These are phyloP conservation scores for Cyclotella cryptica DNA, from an alignment of 108 stramenopile species.

Conservation along the genomic window DNA sequence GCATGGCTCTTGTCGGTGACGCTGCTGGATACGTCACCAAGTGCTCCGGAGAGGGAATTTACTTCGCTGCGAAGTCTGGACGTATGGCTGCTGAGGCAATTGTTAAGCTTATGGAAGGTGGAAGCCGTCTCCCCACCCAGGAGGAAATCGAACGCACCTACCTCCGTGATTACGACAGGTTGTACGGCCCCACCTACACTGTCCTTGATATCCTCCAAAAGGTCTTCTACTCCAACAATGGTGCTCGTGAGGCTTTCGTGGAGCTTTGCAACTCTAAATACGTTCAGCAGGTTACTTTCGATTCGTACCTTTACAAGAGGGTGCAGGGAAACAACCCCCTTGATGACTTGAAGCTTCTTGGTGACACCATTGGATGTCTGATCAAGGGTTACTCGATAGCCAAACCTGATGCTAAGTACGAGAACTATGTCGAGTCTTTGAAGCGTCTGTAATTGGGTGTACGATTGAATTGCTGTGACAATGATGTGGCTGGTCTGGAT, in stretches of 20 bases:
- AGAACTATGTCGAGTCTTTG: slow-evolving; percentile 94
- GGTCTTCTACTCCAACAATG: slow-evolving; percentile 98
- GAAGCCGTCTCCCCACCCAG: slow-evolving; percentile 91
- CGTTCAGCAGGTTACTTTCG: slow-evolving; percentile 98
- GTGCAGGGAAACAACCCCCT: slow-evolving; percentile 98
- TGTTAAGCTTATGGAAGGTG: slow-evolving; percentile 88
- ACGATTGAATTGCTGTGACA: not conserved
- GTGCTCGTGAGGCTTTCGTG: slow-evolving; percentile 97
- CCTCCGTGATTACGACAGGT: slow-evolving; percentile 92
- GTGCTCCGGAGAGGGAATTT: slow-evolving; percentile 99
- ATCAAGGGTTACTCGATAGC: slow-evolving; percentile 95
- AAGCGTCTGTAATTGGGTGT: slow-evolving; percentile 89
- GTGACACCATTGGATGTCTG: slow-evolving; percentile 94
- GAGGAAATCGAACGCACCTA: slow-evolving; percentile 92
- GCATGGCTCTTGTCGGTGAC: slow-evolving; percentile 96
- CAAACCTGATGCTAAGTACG: slow-evolving; percentile 93
- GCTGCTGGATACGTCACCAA: slow-evolving; percentile 98
- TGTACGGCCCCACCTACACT: slow-evolving; percentile 97
- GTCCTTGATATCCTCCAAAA: slow-evolving; percentile 97
- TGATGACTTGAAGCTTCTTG: slow-evolving; percentile 96
- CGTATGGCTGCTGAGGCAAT: slow-evolving; percentile 97
- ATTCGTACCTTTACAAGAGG: slow-evolving; percentile 98
- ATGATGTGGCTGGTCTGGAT: not conserved
- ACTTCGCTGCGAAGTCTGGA: slow-evolving; percentile 98
- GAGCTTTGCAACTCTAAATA: slow-evolving; percentile 98